These are phyloP conservation scores for Beauveria varroae DNA, from an alignment of 2,329 filamentous ascomycete genomes.

Conservation along the genomic window DNA sequence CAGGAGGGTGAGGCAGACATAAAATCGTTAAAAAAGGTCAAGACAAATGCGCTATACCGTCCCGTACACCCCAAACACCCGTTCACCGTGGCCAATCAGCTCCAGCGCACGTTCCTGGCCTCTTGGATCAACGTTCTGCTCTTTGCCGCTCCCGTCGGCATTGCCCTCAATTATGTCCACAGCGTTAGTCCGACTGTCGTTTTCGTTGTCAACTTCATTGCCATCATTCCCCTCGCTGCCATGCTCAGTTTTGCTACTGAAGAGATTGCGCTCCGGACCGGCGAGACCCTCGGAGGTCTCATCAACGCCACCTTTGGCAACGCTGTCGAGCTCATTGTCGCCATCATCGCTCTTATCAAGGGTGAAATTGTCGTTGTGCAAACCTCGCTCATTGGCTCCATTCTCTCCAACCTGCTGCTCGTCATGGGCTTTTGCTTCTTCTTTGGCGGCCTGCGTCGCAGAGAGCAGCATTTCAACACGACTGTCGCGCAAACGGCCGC, in stretches of 20 bases:
- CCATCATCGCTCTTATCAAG: slow-evolving; percentile 72
- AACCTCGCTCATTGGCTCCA: slow-evolving; percentile 85
- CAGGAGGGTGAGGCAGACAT: slow-evolving; percentile 20
- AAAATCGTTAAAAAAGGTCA: slow-evolving; percentile 33
- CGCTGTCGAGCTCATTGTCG: slow-evolving; percentile 82
- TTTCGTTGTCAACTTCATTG: slow-evolving; percentile 89
- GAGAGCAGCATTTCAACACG: slow-evolving; percentile 84
- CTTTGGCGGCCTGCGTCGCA: slow-evolving; percentile 69
- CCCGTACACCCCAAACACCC: slow-evolving; percentile 42
- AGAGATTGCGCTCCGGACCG: slow-evolving; percentile 73
- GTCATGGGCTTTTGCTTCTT: slow-evolving; percentile 93
- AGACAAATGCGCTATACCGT: slow-evolving; percentile 34
- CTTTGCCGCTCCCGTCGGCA: slow-evolving; percentile 70
- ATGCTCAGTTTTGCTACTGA: slow-evolving; percentile 86
- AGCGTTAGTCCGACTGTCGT: slow-evolving; percentile 52
- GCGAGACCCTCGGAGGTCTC: slow-evolving; percentile 80
- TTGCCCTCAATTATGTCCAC: slow-evolving; percentile 59
- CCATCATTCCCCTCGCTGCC: slow-evolving; percentile 82
- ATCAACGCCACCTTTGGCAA: slow-evolving; percentile 92
- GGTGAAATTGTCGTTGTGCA: slow-evolving; percentile 78
- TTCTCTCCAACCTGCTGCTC: slow-evolving; percentile 82
- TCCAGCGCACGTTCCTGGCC: slow-evolving; percentile 67
- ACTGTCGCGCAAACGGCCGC: slow-evolving; percentile 87
- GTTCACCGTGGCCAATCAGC: slow-evolving; percentile 56
- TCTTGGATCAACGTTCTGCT: slow-evolving; percentile 85